Base-by-base conservation (phyloP, 2,329 filamentous ascomycete species). In the Chaetomium globosum region DNA sequence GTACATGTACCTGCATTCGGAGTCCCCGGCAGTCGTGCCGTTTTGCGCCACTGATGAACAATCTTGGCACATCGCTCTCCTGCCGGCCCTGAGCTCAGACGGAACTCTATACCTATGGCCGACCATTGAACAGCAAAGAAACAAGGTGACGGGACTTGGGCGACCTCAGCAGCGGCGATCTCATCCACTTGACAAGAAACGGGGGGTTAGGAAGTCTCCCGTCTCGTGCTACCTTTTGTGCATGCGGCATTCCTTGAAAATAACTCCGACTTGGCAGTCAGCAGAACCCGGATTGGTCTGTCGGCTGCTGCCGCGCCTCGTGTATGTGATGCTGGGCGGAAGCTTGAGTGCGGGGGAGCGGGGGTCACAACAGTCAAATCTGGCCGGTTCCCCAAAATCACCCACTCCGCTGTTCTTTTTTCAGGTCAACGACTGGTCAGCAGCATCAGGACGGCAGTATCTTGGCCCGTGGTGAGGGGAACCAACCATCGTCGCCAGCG, bases 401-500 rank as follows among this genome's bases (percentile, higher is more conserved):
- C 10, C 6, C 31, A 2, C 23, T 10, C 13, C 16, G 16, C 19
- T 7, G 23, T 31, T 26, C 36, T 16, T n/a, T 28, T 48, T 58
- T 48, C 26, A 48, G 28, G 39, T 30, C 58, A 36, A 60, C n/a
- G n/a, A 59, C 12, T 26, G 30, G 58, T 52, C 21, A 39, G 46
- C 58, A 3, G 48, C 48, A n/a, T 48, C 12, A 21, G 52, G 1
- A 46, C 21, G 28, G 13, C 55, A 23, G 23, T 16, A 26, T 9
- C 33, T 43, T 57, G 55, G 55, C 55, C 60, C 30, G n/a, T 13
- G 13, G 30, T 6, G 13, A 51, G 46, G 16, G 19, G 28, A 55
- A 23, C 65, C 61, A 64, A 64, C 61, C 59, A 48, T n/a, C 10
- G 53, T 26, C n/a, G 5, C n/a, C 31, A 10, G 21, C 23, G 39